Conservation (phyloP, 371 early-diverging fungal species). For the Syncephalastrum racemosum region DNA sequence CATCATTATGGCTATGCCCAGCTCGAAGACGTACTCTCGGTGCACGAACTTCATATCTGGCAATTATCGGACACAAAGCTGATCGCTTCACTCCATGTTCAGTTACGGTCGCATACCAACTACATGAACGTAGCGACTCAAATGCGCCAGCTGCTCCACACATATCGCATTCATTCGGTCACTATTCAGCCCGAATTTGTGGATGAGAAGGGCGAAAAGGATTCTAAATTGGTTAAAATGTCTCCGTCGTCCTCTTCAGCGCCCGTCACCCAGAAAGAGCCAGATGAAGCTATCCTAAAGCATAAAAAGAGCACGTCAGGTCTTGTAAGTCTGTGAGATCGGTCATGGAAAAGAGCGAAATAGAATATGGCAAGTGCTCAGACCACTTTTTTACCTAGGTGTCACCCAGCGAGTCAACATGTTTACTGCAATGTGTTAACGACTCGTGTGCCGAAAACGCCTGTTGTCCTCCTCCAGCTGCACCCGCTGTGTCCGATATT, state of each 20-base stretch:
- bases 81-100: constrained; percentile 84
- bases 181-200: constrained; percentile 92
- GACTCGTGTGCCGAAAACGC: constrained; percentile 26
- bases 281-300: neutral
- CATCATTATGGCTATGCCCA: constrained; percentile 7
- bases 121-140: constrained; percentile 66
- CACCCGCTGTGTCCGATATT: too few species aligned
- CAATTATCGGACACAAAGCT: constrained; percentile 83
- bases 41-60: constrained; percentile 96
- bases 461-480: constrained; percentile 21
- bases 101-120: constrained; percentile 53
- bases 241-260: neutral
- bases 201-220: constrained; percentile 13
- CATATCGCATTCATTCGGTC: constrained; percentile 80
- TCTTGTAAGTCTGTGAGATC: too few species aligned
- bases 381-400: neutral
- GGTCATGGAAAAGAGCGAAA: neutral
- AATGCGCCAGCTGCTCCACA: constrained; percentile 76
- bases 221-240: neutral
- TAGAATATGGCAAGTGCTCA: neutral
- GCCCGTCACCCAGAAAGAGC: neutral
- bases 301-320: neutral
- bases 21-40: constrained; percentile 64
- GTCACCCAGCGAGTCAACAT: constrained; percentile 14
- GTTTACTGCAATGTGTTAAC: constrained; percentile 26